Conservation (phyloP, 768 basidiomycete species). For the Butyriboletus loyo region DNA sequence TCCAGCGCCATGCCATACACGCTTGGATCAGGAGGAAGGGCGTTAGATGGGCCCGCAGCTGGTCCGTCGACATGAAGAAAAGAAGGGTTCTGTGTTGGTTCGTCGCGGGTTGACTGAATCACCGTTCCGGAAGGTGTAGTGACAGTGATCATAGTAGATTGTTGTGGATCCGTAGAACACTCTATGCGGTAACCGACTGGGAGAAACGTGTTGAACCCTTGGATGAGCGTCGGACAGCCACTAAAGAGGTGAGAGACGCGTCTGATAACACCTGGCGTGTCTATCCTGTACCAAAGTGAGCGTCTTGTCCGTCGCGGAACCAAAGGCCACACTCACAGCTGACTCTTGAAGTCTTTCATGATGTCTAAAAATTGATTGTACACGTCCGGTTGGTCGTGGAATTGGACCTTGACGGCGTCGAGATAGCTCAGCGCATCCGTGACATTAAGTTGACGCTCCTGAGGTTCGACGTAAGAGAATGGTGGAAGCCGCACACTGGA, state of each 20-base stretch:
- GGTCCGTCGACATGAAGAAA: conserved; percentile 19
- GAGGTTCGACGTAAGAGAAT: conserved; percentile 22
- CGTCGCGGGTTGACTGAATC: conserved; percentile 51
- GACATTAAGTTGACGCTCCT: conserved; percentile 53
- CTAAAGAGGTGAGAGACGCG: conserved; percentile 92
- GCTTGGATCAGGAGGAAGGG: conserved; percentile 19
- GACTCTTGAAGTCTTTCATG: conserved; percentile 76
- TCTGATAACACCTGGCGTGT: conserved; percentile 95
- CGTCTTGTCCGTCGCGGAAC: neutral
- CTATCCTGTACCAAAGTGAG: conserved; percentile 58
- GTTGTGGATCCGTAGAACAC: conserved; percentile 61
- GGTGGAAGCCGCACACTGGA: conserved; percentile 17
- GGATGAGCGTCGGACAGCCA: conserved; percentile 86
- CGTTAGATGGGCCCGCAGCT: conserved; percentile 1
- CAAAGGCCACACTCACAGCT: conserved; percentile 38
- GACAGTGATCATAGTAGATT: conserved; percentile 67
- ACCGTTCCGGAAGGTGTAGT: conserved; percentile 71
- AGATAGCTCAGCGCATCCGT: conserved; percentile 62
- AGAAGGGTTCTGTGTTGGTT: conserved; percentile 42
- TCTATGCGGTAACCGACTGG: conserved; percentile 94
- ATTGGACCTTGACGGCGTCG: conserved; percentile 62
- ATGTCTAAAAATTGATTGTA: conserved; percentile 66
- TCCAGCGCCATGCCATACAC: conserved; percentile 35
- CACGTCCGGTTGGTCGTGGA: conserved; percentile 56
- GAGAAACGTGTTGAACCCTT: conserved; percentile 98